Evolutionary conservation across 176 grass and related monocot genomes (phyloP).

Genomic region (Stipa capillata): DNA sequence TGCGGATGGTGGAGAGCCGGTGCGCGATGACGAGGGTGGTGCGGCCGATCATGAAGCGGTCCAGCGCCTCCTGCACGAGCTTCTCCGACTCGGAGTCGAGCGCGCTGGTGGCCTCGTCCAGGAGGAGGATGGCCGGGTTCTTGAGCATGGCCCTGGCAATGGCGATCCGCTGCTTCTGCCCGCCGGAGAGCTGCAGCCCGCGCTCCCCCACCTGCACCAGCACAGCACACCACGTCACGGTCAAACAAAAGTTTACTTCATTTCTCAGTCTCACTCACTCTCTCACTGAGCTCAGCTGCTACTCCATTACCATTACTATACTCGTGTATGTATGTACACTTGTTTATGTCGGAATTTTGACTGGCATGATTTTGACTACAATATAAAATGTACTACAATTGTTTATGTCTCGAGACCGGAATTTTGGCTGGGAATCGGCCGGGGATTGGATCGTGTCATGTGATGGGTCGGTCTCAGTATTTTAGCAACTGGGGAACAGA

Average conservation of each 20-base stretch:
- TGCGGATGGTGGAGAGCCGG: conserved; percentile 87
- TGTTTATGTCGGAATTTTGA: conserved; percentile 1
- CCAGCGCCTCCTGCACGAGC: conserved; percentile 92
- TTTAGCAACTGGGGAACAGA: background rate
- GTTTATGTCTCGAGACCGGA: background rate
- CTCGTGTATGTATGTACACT: background rate
- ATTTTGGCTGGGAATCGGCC: background rate
- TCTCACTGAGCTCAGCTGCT: no score
- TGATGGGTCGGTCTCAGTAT: background rate
- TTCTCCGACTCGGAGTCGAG: conserved; percentile 96
- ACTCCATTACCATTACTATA: no score
- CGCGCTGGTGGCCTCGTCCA: conserved; percentile 94
- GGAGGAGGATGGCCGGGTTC: conserved; percentile 88
- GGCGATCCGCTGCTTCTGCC: conserved; percentile 91
- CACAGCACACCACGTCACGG: no score
- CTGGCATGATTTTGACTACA: background rate
- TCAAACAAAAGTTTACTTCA: conserved; percentile 13
- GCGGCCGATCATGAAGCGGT: conserved; percentile 98
- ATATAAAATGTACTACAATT: background rate
- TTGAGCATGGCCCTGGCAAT: conserved; percentile 93
- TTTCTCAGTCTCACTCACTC: no score
- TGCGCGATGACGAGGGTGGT: conserved; percentile 95
- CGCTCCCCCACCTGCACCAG: conserved; percentile 88
- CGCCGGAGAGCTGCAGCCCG: conserved; percentile 88
- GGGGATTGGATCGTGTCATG: background rate